Evolutionary conservation across 2,329 filamentous ascomycete species (phyloP), one percentile per base, ranked within the genome.

Genomic region (Aureobasidium sp.): DNA sequence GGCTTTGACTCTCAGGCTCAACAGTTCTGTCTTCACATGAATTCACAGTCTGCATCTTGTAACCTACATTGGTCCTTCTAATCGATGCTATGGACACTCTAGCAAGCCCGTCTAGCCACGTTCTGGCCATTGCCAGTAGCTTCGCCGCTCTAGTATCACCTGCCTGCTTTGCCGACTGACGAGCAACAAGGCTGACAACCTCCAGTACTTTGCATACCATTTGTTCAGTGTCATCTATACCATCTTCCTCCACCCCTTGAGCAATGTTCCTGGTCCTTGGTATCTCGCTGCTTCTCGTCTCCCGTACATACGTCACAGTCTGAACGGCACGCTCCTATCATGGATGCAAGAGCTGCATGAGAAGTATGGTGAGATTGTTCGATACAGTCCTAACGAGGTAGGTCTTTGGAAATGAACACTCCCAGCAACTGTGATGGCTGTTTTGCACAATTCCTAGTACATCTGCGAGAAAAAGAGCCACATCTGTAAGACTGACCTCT

Each of bases 341-440:
- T 63, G 56, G 39, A 22, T 64, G 25, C 66, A 66, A 25, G 41
- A 68, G 2, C 67, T 75, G 2, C 77, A 79, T 55, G 67, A 72
- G 12, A 68, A 71, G 53, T 78, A 77, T 62, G 78, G 78, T 25
- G 72, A 76, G 1, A 75, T 73, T 2, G 75, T 79, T 0, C 72
- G 77, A 9, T 64, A 79, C 5, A 69, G 71, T 0, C 78, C 77
- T 0, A 72, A 71, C 31, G 75, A 79, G 62, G 62, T 66, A 63
- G 31, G 60, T 12, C 14, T 34, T 37, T 17, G 14, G 34, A 0
- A 29, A 9, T 14, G 15, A 14, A 37, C 27, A 1, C n/a, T 34
- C 27, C 11, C 5, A 6, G 45, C 45, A 45, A 14, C 15, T 11
- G 42, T 3, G 2, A 47, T 12, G 29, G 44, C 44, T 27, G 25